These are phyloP conservation scores for Pyrenophora teres DNA, from an alignment of 2,329 filamentous ascomycete genomes.

Conservation along the genomic window DNA sequence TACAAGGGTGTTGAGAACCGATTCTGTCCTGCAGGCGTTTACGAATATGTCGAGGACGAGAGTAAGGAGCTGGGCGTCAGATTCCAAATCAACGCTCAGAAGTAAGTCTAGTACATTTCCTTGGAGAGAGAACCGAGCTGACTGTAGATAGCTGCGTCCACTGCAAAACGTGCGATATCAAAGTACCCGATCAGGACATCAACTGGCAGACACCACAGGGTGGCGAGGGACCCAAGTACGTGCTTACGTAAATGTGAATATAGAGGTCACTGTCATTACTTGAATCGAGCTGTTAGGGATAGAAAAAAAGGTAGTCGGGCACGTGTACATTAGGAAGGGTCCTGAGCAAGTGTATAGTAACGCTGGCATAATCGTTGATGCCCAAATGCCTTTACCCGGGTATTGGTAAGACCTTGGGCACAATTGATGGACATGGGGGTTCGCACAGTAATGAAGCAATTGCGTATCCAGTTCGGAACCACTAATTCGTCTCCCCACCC, in stretches of 20 bases:
- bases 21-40: slow-evolving; percentile 96
- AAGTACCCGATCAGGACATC: slow-evolving; percentile 94
- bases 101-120: slow-evolving; percentile 65
- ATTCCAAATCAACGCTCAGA: slow-evolving; percentile 97
- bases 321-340: slow-evolving; percentile 15
- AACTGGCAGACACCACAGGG: slow-evolving; percentile 90
- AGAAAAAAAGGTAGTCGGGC: background rate
- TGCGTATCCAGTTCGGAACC: too few species aligned
- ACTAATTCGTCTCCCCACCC: background rate
- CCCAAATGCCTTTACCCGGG: slow-evolving; percentile 9
- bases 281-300: background rate
- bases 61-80: slow-evolving; percentile 84
- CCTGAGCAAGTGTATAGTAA: slow-evolving; percentile 7
- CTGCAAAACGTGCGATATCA: slow-evolving; percentile 99
- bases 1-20: slow-evolving; percentile 94
- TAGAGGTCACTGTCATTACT: background rate
- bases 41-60: slow-evolving; percentile 95
- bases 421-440: background rate
- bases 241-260: slow-evolving; percentile 55
- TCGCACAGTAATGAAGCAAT: too few species aligned
- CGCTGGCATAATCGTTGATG: slow-evolving; percentile 12
- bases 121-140: slow-evolving; percentile 22
- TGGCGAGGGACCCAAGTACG: slow-evolving; percentile 74
- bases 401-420: background rate
- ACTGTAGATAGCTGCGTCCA: slow-evolving; percentile 78